Base-by-base conservation (phyloP, 495 filamentous ascomycete genomes). In the Hyaloscypha finlandica region DNA sequence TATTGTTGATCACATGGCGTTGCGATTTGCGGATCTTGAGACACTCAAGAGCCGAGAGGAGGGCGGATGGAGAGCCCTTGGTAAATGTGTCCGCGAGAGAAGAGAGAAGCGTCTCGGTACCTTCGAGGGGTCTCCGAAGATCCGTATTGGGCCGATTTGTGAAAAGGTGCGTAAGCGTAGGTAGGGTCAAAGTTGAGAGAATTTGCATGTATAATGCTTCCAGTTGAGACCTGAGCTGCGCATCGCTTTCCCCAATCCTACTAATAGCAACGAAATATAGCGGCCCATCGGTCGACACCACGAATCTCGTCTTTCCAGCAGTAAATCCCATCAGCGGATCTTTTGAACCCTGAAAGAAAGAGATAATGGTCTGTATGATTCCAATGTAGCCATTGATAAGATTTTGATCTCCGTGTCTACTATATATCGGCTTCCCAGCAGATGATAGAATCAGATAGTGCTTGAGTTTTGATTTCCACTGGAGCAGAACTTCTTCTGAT, bases 161-260 rank as follows among this genome's bases (percentile, higher is more conserved):
- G 74, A 99, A 99, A 37, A 97, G 88, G 72, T 90, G 89, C 52
- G 88, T 92, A 58, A 99, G 81, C n/a, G 86, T 90, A 2, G 95
- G 93, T 11, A 98, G 85, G 0, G 96, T 99, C 57, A 99, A 78
- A 0, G 96, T 98, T 12, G 95, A 97, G 42, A 98, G 77, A 52
- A 99, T 96, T 76, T 99, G 96, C 89, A 96, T 97, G 77, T 99
- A 98, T 64, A 99, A 79, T 20, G 94, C 93, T 67, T 97, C 92
- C 12, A 99, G 87, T 76, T 99, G 96, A 52, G 87, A 84, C 57
- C 90, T 85, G 31, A 99, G 87, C 75, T 98, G 92, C 12, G 83
- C 76, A 70, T 97, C 93, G 70, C 89, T 97, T 75, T 99, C 96
- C n/a, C 89, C 86, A 65, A 98, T 86, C 65, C 86, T 87, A 73